A percentile compares a stretch with the other conserved stretches of the same genome.
phyloP scores from a whole-genome alignment of 2,329 filamentous ascomycete genomes.

The Fragosphaeria purpurea region DNA sequence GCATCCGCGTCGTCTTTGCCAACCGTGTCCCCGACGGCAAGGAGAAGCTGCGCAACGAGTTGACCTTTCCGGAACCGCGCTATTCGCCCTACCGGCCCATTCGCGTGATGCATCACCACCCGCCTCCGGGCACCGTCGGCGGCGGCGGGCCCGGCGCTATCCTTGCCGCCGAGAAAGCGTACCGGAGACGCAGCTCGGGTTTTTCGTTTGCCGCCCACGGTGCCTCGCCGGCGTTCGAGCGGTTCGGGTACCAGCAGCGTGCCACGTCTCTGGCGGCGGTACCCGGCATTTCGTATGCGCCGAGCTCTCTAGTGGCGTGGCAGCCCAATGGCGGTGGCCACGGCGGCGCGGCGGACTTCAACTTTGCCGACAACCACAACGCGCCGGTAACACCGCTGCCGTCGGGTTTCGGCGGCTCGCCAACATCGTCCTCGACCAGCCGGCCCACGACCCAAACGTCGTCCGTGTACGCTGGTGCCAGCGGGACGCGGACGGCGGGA shows the following conservation, averaged over 20 bases:
- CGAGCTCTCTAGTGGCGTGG: too few relatives aligned
- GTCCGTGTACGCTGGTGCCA: slow-evolving; percentile 9
- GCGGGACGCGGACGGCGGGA: slow-evolving; percentile 14
- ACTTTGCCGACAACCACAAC: slow-evolving; percentile 12
- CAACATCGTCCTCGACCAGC: slow-evolving; percentile 19
- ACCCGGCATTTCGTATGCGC: too few relatives aligned
- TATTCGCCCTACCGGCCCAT: slow-evolving; percentile 75
- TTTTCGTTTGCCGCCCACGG: slow-evolving; percentile 25
- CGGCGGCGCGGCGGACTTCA: slow-evolving; percentile 15
- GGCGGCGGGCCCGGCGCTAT: slow-evolving; percentile 35
- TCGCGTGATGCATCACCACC: slow-evolving; percentile 41
- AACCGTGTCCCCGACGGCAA: slow-evolving; percentile 94
- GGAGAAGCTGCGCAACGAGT: slow-evolving; percentile 82
- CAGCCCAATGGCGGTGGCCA: too few relatives aligned
- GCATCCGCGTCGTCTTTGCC: slow-evolving; percentile 87
- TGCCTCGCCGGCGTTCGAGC: slow-evolving; percentile 23
- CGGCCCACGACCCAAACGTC: slow-evolving; percentile 26
- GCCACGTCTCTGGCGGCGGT: slow-evolving; percentile 11
- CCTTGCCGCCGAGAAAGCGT: slow-evolving; percentile 49
- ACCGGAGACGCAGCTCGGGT: slow-evolving; percentile 47
- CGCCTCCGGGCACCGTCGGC: slow-evolving; percentile 14
- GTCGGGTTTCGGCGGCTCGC: slow-evolving; percentile 30
- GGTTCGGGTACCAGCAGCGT: slow-evolving; percentile 20
- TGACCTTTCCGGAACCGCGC: slow-evolving; percentile 76
- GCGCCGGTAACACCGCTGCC: slow-evolving; percentile 41